Conservation (phyloP, 139 green algal genomes). For the Limnomonas spitsbergensis region DNA sequence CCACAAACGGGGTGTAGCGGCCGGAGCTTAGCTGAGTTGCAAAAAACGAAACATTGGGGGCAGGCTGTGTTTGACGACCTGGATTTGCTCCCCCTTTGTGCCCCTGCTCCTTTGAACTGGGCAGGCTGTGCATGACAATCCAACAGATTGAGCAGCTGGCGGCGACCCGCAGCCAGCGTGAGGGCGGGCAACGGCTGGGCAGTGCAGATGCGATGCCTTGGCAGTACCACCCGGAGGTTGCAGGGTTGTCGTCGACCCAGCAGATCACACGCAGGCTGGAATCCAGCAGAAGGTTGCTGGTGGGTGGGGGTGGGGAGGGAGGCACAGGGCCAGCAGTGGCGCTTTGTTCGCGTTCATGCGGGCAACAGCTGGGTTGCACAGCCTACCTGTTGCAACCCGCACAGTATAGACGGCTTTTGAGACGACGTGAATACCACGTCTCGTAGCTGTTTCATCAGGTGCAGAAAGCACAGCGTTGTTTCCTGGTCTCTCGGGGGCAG, state of each 20-base stretch:
- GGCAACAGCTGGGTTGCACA: not conserved
- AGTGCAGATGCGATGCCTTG: conserved; percentile 34
- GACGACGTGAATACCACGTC: not conserved
- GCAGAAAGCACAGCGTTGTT: not conserved
- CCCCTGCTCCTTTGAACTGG: not conserved
- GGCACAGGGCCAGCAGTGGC: not conserved
- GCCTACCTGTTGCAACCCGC: not conserved
- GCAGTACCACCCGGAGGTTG: conserved; percentile 44
- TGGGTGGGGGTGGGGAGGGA: not conserved
- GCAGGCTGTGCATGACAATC: conserved; percentile 40
- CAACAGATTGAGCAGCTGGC: conserved; percentile 44
- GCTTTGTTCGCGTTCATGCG: not conserved
- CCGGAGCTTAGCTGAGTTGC: no score
- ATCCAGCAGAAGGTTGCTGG: not conserved
- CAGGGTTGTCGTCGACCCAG: conserved; percentile 9
- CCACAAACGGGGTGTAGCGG: no score
- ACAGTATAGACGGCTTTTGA: not conserved
- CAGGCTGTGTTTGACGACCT: no score
- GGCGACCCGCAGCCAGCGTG: conserved; percentile 24
- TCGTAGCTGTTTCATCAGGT: not conserved
- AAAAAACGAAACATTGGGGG: no score
- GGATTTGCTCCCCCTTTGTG: no score
- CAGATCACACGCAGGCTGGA: conserved; percentile 15
- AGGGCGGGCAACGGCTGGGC: conserved; percentile 35
- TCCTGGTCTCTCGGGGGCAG: not conserved